Conservation (phyloP, 108 stramenopile genomes). For the Cyclotella sp. region DNA sequence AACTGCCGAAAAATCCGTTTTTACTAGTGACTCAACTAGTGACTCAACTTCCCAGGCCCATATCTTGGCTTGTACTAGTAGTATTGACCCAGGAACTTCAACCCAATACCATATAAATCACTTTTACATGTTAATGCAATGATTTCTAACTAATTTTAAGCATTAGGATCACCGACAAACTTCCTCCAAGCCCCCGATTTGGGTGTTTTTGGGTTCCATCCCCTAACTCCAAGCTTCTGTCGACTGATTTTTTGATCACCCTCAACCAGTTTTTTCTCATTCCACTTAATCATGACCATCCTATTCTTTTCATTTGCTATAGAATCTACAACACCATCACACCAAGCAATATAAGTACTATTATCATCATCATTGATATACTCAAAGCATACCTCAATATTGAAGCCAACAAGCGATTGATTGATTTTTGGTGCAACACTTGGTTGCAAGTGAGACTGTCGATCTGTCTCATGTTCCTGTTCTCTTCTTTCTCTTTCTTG, state of each 20-base stretch:
- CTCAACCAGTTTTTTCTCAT: too few relatives aligned
- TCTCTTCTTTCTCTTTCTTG: not conserved
- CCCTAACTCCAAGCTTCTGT: too few relatives aligned
- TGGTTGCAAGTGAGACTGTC: not conserved
- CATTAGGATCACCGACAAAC: conserved; percentile 2
- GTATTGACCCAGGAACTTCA: not conserved
- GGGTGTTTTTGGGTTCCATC: not conserved
- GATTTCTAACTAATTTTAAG: not conserved
- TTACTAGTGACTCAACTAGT: not conserved
- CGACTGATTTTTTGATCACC: too few relatives aligned
- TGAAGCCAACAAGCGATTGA: not conserved
- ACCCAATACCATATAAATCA: not conserved
- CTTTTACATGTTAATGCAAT: not conserved
- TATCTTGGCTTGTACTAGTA: not conserved
- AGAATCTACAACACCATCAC: too few relatives aligned
- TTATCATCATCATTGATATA: not conserved
- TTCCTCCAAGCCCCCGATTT: not conserved
- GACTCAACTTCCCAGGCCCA: too few relatives aligned
- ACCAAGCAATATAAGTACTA: not conserved
- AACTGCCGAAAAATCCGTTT: not conserved
- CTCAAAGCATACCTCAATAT: not conserved
- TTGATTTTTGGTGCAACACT: not conserved
- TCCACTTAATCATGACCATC: conserved; percentile 3
- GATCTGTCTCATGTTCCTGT: not conserved
- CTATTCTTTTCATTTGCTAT: not conserved